These are phyloP conservation scores for Asclepias syriaca DNA, from an alignment of 257 asterid genomes.

Conservation along the genomic window DNA sequence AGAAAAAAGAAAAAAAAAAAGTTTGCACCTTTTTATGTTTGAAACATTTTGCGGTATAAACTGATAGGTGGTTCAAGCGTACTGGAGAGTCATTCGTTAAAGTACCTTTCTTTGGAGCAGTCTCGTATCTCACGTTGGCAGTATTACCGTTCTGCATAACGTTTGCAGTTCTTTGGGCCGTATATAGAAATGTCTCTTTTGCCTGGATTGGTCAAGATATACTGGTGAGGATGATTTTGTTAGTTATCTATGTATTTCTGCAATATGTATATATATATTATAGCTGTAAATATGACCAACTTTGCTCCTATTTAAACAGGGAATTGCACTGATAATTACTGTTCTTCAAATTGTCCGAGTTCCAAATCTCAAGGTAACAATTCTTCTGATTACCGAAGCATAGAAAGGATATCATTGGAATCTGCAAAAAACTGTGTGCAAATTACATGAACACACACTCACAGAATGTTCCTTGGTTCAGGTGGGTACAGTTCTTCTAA, in stretches of 20 bases:
- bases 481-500: conserved; percentile 81
- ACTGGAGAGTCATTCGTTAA: conserved; percentile 36
- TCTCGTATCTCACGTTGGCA: conserved; percentile 73
- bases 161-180: conserved; percentile 82
- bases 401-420: background rate
- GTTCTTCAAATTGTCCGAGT: conserved; percentile 89
- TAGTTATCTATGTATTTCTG: conserved; percentile 4
- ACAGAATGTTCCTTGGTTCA: conserved; percentile 24
- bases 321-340: conserved; percentile 73
- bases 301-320: conserved; percentile 45
- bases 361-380: conserved; percentile 85
- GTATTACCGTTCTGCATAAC: conserved; percentile 82
- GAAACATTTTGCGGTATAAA: background rate
- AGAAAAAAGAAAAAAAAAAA: too few relatives aligned
- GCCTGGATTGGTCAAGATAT: conserved; percentile 97
- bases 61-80: conserved; percentile 42
- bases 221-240: conserved; percentile 48
- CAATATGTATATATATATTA: background rate
- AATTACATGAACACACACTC: background rate
- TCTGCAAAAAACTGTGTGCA: too few relatives aligned
- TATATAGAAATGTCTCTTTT: conserved; percentile 51
- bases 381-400: background rate
- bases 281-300: conserved; percentile 11
- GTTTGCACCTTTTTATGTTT: background rate
- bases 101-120: conserved; percentile 49